Base-by-base conservation (phyloP, 2,329 filamentous ascomycete genomes). In the Parafenestella ontariensis region DNA sequence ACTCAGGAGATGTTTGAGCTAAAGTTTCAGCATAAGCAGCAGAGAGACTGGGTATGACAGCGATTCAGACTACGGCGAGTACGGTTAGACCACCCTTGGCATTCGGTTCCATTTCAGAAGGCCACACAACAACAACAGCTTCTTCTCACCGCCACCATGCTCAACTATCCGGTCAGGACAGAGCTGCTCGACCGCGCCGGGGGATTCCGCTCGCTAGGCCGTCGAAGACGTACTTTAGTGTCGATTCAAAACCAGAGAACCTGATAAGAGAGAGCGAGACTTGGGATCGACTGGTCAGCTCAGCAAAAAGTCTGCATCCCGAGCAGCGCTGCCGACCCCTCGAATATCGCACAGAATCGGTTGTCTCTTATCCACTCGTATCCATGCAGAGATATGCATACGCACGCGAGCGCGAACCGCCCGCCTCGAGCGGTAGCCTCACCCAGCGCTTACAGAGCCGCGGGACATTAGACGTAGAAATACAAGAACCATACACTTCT, bases 391-490 rank as follows among this genome's bases (percentile, higher is more conserved):
- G 37, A 46, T 41, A 54, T 41, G 61, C 46, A 48, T 15, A 17
- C 34, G 40, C 49, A 46, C 46, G 41, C 59, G 50, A 55, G 52
- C 49, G 52, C 57, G 49, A 56, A 56, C 36, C 46, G 46, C 54
- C 43, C 28, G 50, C 56, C 28, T 52, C 60, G 53, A 56, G 56
- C 46, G 50, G 58, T 54, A 53, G 46, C 52, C 53, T 45, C 18
- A 34, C 45, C 49, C 49, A 58, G 69, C 66, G 69, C 66, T 66
- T 67, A 64, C 49, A 61, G 54, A 60, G 61, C 46, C 57, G 62
- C 68, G 60, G 59, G 56, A 57, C 54, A 49, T 50, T 68, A 71
- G 63, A 64, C 56, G 46, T 66, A 67, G 62, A 63, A 69, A 68
- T 63, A 58, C 62, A 69, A 66, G 64, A 67, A 48, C 62, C 58